Percentiles rank a stretch among this genome's conserved stretches.
Evolutionary conservation across 768 basidiomycete species (phyloP).

Genomic region (Russula foetens): DNA sequence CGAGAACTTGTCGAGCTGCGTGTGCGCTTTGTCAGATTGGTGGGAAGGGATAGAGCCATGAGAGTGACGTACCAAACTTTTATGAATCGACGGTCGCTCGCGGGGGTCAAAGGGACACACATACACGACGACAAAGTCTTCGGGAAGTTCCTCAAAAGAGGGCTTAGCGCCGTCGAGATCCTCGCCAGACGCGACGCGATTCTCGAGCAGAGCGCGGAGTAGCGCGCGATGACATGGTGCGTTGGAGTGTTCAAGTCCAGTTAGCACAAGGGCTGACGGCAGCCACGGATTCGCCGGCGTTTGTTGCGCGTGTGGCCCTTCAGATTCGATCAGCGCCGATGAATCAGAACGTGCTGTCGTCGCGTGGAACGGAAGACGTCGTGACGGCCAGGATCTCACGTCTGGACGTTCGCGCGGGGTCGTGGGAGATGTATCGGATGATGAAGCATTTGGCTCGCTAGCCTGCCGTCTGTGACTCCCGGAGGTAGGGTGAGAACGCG

Average conservation of each 20-base stretch:
- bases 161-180: slow-evolving; percentile 26
- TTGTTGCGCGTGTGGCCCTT: not conserved
- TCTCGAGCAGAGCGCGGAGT: slow-evolving; percentile 42
- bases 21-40: not conserved
- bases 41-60: not conserved
- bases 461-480: not conserved
- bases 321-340: not conserved
- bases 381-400: not conserved
- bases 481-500: not conserved
- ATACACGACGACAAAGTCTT: slow-evolving; percentile 64
- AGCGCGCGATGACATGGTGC: slow-evolving; percentile 51
- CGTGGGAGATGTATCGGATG: not conserved
- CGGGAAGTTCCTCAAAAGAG: slow-evolving; percentile 46
- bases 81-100: slow-evolving; percentile 60
- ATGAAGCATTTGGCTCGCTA: slow-evolving; percentile 1
- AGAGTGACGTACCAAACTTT: slow-evolving; percentile 45
- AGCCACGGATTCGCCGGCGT: slow-evolving; percentile 26
- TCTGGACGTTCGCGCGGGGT: slow-evolving; percentile 1
- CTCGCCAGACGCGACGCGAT: slow-evolving; percentile 40
- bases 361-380: slow-evolving; percentile 26
- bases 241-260: slow-evolving; percentile 59
- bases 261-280: slow-evolving; percentile 57
- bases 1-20: slow-evolving; percentile 68
- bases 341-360: slow-evolving; percentile 26
- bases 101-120: slow-evolving; percentile 57